Base-by-base conservation (phyloP, 1,139 yeast species). In the Suhomyces coccinellae region DNA sequence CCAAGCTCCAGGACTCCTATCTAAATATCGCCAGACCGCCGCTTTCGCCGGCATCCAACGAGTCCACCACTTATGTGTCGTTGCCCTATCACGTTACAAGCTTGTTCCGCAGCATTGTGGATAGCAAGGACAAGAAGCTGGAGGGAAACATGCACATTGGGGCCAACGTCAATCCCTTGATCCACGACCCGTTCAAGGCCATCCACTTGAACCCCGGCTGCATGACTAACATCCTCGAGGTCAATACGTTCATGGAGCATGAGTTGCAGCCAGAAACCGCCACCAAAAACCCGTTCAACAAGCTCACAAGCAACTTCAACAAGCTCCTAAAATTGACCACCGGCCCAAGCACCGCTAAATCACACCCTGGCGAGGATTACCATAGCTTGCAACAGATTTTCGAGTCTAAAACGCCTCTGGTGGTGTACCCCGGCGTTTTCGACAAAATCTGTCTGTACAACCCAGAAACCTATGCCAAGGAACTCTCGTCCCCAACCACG, bases 161-260 rank as follows among this genome's bases (percentile, higher is more conserved):
- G 0, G 82, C 84, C 36, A 71, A 72, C 41, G 69, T 80, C 26
- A 79, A 79, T 49, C 80, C 85, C 0, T 62, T 81, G 48, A 53
- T 62, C 36, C 76, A 80, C 10, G 86, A 80, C 54, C 79, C 80
- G 1, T 80, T 74, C 55, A 69, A 71, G 46, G 65, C 69, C 39
- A 80, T 79, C 16, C 80, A 74, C 53, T 59, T 79, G 46, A 79
- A 75, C 36, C 84, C 85, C 0, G 83, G 85, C 0, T 79, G 84
- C 52, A 52, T 76, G 27, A 61, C 75, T 1, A 57, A 43, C n/a
- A 44, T 54, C 13, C 30, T 53, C 12, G 55, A 51, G 15, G 36
- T 52, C 15, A 44, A 44, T 9, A 15, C 41, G 22, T 14, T 30
- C 29, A 12, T 13, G 1, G 36, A 20, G 7, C 11, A 40, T 10